These are phyloP conservation scores for Colletotrichum graminicola DNA, from an alignment of 2,329 filamentous ascomycete species.

Conservation along the genomic window DNA sequence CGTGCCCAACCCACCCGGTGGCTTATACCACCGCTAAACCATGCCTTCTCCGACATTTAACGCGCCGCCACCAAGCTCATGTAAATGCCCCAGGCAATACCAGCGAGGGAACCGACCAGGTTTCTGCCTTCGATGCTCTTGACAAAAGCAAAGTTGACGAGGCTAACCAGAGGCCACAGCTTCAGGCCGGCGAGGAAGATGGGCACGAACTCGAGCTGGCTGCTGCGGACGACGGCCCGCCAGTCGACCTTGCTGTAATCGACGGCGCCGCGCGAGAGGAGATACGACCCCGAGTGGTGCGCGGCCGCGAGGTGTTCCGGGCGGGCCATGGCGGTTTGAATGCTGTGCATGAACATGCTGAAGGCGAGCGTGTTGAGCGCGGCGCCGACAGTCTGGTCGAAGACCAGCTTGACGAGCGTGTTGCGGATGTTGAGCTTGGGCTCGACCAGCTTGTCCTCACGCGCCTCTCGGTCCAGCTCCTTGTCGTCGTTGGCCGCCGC, in stretches of 20 bases:
- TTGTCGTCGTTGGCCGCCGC: slow-evolving; percentile 58
- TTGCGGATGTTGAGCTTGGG: slow-evolving; percentile 71
- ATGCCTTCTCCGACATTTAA: slow-evolving; percentile 34
- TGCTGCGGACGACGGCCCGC: slow-evolving; percentile 56
- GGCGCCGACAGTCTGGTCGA: slow-evolving; percentile 78
- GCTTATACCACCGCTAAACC: not conserved
- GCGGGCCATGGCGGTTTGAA: slow-evolving; percentile 62
- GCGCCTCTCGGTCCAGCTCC: slow-evolving; percentile 52
- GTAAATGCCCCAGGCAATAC: slow-evolving; percentile 81
- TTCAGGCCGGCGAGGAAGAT: slow-evolving; percentile 76
- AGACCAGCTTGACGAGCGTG: slow-evolving; percentile 73
- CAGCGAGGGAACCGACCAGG: slow-evolving; percentile 77
- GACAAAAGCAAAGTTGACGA: slow-evolving; percentile 76
- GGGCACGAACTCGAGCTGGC: slow-evolving; percentile 69
- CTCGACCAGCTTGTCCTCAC: slow-evolving; percentile 57
- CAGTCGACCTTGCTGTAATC: slow-evolving; percentile 62
- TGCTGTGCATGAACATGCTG: slow-evolving; percentile 68
- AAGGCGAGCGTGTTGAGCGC: slow-evolving; percentile 75
- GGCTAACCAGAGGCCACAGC: slow-evolving; percentile 78
- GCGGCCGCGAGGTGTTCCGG: slow-evolving; percentile 52
- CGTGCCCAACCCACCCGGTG: not conserved
- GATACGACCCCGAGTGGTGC: slow-evolving; percentile 47
- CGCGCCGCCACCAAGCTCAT: slow-evolving; percentile 71
- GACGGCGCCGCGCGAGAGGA: slow-evolving; percentile 53
- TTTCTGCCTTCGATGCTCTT: slow-evolving; percentile 79